Conservation (phyloP, 164 flowering plant genomes). For the Chimonanthus salicifolius region DNA sequence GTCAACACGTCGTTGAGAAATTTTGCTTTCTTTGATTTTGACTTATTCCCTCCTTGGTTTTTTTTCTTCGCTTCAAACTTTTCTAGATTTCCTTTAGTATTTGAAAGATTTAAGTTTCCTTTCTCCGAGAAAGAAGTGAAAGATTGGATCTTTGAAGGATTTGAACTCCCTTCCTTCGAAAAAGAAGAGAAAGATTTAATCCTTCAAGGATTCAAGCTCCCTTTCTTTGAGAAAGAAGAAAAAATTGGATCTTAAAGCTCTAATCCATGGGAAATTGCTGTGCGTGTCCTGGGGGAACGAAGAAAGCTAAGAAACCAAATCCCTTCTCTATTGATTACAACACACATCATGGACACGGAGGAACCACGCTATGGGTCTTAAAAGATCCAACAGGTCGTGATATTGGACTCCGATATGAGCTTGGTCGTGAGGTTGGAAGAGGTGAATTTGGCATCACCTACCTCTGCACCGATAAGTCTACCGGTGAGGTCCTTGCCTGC, state of each 20-base stretch:
- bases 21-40: no score
- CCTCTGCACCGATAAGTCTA: constrained; percentile 57
- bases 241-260: background rate
- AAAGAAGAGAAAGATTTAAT: background rate
- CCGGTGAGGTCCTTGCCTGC: constrained; percentile 58
- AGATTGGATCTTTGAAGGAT: no score
- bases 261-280: constrained; percentile 85
- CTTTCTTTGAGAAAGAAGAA: background rate
- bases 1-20: no score
- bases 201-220: background rate
- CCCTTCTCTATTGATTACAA: constrained; percentile 53
- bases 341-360: constrained; percentile 17
- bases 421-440: constrained; percentile 76
- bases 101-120: no score
- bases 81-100: background rate
- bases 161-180: no score
- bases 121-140: no score
- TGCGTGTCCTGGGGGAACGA: constrained; percentile 31
- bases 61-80: background rate
- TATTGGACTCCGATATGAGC: constrained; percentile 49
- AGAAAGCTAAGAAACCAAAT: constrained; percentile 45
- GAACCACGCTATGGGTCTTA: constrained; percentile 44
- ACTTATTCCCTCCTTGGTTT: background rate
- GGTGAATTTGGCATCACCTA: constrained; percentile 87
- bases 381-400: constrained; percentile 62